phyloP scores from a whole-genome alignment of 2,329 filamentous ascomycete genomes.

The Microsporum audouinii region DNA sequence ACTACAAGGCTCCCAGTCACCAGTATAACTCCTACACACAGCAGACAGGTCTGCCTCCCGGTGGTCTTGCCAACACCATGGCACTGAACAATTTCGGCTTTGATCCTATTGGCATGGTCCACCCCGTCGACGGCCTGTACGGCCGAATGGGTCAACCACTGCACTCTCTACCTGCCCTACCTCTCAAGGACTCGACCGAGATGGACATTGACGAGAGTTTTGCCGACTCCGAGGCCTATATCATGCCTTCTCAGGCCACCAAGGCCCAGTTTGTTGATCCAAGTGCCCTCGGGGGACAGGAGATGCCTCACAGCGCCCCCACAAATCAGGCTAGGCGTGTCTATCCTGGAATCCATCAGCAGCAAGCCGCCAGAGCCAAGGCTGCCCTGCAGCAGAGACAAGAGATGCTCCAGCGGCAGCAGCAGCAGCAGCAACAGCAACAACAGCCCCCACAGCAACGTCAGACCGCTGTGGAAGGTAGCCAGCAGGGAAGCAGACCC shows the following conservation, averaged over 20 bases:
- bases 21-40: slow-evolving; percentile 94
- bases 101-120: slow-evolving; percentile 15
- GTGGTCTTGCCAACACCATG: slow-evolving; percentile 68
- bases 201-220: slow-evolving; percentile 53
- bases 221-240: slow-evolving; percentile 44
- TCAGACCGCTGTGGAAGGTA: slow-evolving; percentile 18
- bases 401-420: slow-evolving; percentile 48
- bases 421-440: slow-evolving; percentile 29
- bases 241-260: slow-evolving; percentile 19
- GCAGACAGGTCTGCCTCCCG: slow-evolving; percentile 82
- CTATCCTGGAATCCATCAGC: slow-evolving; percentile 89
- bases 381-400: slow-evolving; percentile 56
- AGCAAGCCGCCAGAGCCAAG: slow-evolving; percentile 67
- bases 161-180: neutral
- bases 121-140: slow-evolving; percentile 1
- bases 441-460: slow-evolving; percentile 33
- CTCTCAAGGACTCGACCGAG: slow-evolving; percentile 53
- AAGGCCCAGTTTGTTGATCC: slow-evolving; percentile 58
- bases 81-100: slow-evolving; percentile 50
- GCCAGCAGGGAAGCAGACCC: slow-evolving; percentile 19
- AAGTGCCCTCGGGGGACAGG: slow-evolving; percentile 54
- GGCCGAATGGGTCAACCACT: neutral
- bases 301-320: slow-evolving; percentile 39
- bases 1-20: slow-evolving; percentile 64
- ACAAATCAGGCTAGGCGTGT: slow-evolving; percentile 56